Percentiles rank a stretch among this genome's conserved stretches.
These are phyloP conservation scores for Mucor racemosus DNA, from an alignment of 371 early-diverging fungal genomes.

Conservation along the genomic window DNA sequence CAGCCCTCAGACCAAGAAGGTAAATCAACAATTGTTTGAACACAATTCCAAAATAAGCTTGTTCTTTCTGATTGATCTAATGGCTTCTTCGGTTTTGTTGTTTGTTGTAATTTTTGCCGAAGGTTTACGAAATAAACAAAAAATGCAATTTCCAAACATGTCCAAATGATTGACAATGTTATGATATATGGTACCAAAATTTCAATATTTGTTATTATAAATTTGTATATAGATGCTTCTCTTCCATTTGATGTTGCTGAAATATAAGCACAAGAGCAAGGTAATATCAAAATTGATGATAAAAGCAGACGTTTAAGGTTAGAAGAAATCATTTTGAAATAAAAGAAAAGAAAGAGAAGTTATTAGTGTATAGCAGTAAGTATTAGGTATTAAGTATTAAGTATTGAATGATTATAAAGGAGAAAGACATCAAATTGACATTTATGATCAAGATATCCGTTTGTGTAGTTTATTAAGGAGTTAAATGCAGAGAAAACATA, in stretches of 20 bases:
- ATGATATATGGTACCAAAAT: background rate
- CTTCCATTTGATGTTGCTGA: background rate
- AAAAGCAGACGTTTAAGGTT: background rate
- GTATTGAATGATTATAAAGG: no score
- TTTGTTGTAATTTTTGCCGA: conserved; percentile 36
- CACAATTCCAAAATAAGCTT: conserved; percentile 49
- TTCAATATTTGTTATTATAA: background rate
- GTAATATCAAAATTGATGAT: background rate
- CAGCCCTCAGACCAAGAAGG: conserved; percentile 56
- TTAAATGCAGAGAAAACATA: conserved; percentile 1
- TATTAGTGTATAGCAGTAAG: background rate
- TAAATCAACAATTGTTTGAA: conserved; percentile 41
- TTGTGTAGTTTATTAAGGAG: conserved; percentile 8
- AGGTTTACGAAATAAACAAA: conserved; percentile 44
- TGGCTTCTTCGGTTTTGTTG: conserved; percentile 19
- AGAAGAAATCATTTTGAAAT: background rate
- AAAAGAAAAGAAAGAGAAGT: background rate
- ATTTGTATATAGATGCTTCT: background rate
- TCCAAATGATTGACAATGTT: conserved; percentile 29
- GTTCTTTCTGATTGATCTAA: conserved; percentile 34
- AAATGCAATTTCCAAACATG: conserved; percentile 46
- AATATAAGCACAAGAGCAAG: background rate
- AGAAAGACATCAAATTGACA: conserved; percentile 3
- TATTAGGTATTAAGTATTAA: background rate
- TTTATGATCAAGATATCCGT: conserved; percentile 4